A percentile compares a stretch with the other conserved stretches of the same genome.
Evolutionary conservation across 2,329 filamentous ascomycete genomes (phyloP).

Genomic region (Polytolypa hystricis): DNA sequence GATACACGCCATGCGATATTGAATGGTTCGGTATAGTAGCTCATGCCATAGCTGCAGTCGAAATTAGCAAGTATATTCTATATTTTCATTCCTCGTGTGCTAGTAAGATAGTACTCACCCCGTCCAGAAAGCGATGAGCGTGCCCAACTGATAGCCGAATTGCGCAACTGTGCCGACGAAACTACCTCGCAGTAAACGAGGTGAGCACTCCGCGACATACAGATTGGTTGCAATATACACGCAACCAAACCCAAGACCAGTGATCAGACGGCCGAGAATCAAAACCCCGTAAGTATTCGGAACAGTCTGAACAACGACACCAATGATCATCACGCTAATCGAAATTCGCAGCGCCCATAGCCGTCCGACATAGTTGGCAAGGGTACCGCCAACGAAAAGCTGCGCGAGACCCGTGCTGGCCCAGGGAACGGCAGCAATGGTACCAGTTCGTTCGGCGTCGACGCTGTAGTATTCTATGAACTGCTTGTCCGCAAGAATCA

Average conservation of each 20-base stretch:
- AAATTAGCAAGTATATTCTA: too few relatives aligned
- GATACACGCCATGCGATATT: slow-evolving; percentile 36
- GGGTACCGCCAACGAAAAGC: slow-evolving; percentile 28
- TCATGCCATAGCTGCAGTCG: slow-evolving; percentile 31
- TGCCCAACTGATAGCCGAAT: slow-evolving; percentile 35
- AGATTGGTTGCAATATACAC: slow-evolving; percentile 34
- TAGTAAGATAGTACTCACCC: too few relatives aligned
- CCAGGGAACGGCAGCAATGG: slow-evolving; percentile 34
- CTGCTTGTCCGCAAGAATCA: slow-evolving; percentile 33
- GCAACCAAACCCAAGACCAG: slow-evolving; percentile 32
- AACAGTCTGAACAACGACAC: slow-evolving; percentile 31
- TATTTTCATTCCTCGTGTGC: too few relatives aligned
- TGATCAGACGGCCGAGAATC: slow-evolving; percentile 30
- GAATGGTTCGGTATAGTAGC: slow-evolving; percentile 29
- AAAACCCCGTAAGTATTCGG: slow-evolving; percentile 33
- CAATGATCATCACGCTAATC: slow-evolving; percentile 29
- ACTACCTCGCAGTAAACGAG: slow-evolving; percentile 28
- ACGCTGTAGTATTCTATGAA: slow-evolving; percentile 33
- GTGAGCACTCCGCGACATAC: slow-evolving; percentile 34
- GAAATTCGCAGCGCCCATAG: slow-evolving; percentile 32
- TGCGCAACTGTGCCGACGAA: slow-evolving; percentile 28
- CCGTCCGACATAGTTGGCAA: slow-evolving; percentile 28
- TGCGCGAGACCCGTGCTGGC: slow-evolving; percentile 32
- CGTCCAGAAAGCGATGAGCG: slow-evolving; percentile 35
- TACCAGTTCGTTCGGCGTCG: slow-evolving; percentile 23